These are phyloP conservation scores for Onygenales sp. DNA, from an alignment of 2,329 filamentous ascomycete genomes.

Conservation along the genomic window DNA sequence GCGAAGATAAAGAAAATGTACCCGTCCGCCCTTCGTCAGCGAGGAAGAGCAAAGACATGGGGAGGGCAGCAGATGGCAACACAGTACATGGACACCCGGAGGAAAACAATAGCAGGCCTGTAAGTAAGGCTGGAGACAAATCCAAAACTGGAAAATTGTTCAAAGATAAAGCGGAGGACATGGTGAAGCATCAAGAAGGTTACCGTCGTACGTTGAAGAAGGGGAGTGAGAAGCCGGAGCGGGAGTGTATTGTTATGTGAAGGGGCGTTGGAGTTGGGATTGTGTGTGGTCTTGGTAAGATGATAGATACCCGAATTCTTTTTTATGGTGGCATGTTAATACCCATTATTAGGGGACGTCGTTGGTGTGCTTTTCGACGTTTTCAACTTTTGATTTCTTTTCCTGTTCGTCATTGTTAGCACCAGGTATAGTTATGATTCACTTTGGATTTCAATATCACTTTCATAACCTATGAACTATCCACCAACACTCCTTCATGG, in stretches of 20 bases:
- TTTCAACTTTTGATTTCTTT: no score
- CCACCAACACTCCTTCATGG: no score
- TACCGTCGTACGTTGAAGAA: background rate
- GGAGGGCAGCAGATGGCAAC: no score
- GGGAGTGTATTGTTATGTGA: slow-evolving; percentile 37
- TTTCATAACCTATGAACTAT: no score
- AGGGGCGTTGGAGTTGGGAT: background rate
- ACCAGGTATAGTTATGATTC: no score
- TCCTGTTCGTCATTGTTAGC: no score
- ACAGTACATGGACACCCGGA: background rate
- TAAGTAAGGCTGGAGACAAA: background rate
- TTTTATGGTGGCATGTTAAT: background rate
- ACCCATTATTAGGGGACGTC: no score
- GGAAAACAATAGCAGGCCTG: background rate
- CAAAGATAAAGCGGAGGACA: background rate
- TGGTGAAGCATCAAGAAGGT: background rate
- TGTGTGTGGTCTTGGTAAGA: background rate
- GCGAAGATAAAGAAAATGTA: background rate
- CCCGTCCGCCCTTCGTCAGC: background rate
- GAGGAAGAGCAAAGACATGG: background rate
- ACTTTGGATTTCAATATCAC: no score
- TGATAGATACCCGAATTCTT: background rate
- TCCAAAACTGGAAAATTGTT: background rate
- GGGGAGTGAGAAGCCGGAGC: slow-evolving; percentile 23
- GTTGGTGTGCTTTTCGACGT: no score